phyloP scores from a whole-genome alignment of 2,329 filamentous ascomycete genomes.

The Fusarium napiforme region DNA sequence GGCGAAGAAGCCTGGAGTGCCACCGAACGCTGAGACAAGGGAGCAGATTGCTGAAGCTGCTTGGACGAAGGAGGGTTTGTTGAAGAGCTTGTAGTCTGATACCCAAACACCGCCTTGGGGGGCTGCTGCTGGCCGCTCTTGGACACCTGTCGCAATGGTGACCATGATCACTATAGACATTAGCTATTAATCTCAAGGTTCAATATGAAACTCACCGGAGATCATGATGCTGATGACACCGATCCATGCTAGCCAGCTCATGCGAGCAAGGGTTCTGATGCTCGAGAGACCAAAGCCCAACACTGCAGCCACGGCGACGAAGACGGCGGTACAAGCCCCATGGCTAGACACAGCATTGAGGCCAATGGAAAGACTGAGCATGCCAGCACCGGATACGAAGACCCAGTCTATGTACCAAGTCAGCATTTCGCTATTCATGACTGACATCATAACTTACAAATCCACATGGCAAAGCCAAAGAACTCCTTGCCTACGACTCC shows the following conservation, averaged over 20 bases:
- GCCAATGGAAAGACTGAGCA: conserved; percentile 50
- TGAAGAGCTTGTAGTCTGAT: conserved; percentile 48
- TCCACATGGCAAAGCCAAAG: conserved; percentile 50
- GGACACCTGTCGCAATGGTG: conserved; percentile 37
- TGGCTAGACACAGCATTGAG: conserved; percentile 54
- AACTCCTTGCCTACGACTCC: conserved; percentile 57
- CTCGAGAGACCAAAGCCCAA: conserved; percentile 46
- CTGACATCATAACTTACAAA: conserved; percentile 43
- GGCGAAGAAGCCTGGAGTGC: conserved; percentile 50
- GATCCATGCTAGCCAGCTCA: conserved; percentile 49
- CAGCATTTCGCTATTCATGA: neutral
- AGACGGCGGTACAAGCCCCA: conserved; percentile 53
- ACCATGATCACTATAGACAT: conserved; percentile 23
- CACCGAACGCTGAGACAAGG: conserved; percentile 52
- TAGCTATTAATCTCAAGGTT: neutral
- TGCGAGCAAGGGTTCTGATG: conserved; percentile 46
- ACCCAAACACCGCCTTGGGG: conserved; percentile 38
- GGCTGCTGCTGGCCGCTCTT: conserved; percentile 27
- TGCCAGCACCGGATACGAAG: conserved; percentile 31
- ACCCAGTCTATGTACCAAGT: conserved; percentile 18
- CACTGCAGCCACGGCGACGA: conserved; percentile 50
- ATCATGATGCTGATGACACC: conserved; percentile 27
- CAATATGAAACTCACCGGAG: neutral
- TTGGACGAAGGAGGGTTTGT: conserved; percentile 47
- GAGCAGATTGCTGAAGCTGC: conserved; percentile 48